Conservation (phyloP, 1,284 basidiomycete species). For the Ganoderma sp. region DNA sequence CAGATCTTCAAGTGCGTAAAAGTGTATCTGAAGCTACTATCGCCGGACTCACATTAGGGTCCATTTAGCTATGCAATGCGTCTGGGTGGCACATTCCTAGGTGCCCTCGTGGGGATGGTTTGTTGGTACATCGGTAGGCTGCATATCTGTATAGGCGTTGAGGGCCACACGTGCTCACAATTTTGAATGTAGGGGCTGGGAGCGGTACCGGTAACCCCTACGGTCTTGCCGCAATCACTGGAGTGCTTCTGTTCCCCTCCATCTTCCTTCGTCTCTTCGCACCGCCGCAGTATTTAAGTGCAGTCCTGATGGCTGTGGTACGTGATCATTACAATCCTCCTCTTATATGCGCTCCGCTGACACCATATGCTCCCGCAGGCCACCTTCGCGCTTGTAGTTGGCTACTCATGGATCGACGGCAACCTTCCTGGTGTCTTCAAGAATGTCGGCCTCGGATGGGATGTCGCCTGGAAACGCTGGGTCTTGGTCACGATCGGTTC, state of each 20-base stretch:
- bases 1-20: slow-evolving; percentile 58
- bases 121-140: slow-evolving; percentile 60
- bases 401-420: slow-evolving; percentile 69
- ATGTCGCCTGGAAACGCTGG: slow-evolving; percentile 59
- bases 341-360: neutral
- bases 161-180: neutral
- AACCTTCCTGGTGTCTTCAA: slow-evolving; percentile 50
- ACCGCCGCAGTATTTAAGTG: slow-evolving; percentile 50
- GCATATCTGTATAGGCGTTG: neutral
- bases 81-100: slow-evolving; percentile 49
- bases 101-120: slow-evolving; percentile 54
- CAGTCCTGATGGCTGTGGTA: slow-evolving; percentile 47
- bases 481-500: slow-evolving; percentile 54
- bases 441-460: slow-evolving; percentile 59
- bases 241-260: slow-evolving; percentile 56
- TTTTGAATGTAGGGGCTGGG: slow-evolving; percentile 48
- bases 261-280: slow-evolving; percentile 60
- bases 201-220: slow-evolving; percentile 60
- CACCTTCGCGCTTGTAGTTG: slow-evolving; percentile 54
- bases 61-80: slow-evolving; percentile 50
- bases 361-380: slow-evolving; percentile 37
- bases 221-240: slow-evolving; percentile 59
- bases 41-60: neutral
- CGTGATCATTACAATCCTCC: slow-evolving; percentile 23
- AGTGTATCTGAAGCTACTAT: neutral